Evolutionary conservation across 2,329 filamentous ascomycete genomes (phyloP), one percentile per base, ranked within the genome.

Genomic region (Claviceps sp.): DNA sequence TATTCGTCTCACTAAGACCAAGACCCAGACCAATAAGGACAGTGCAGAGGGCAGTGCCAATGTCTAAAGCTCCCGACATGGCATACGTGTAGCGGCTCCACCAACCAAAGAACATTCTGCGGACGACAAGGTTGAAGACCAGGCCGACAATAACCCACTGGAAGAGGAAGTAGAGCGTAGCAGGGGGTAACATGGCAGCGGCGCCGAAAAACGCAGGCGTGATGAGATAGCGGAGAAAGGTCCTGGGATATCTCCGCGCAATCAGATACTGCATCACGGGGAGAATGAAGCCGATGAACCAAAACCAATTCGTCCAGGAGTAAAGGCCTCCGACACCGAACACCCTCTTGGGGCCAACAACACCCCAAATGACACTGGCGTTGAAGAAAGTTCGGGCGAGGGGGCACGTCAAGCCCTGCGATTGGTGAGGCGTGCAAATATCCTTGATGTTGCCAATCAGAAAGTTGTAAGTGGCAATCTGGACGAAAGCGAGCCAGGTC

Each of bases 31-130:
- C 60, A 56, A 77, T 74, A 43, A 80, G 69, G 38, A 80, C 61
- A 46, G 80, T 73, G 34, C 75, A 73, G n/a, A 82, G 60, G 0
- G 75, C 76, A 1, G 79, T 72, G n/a, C 77, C 79, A 42, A 76
- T 73, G 49, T 80, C 78, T 42, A 82, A 68, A 2, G 74, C 77
- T 0, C 78, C 78, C 9, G 78, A 79, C 0, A 78, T 66, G 50
- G 79, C 69, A 53, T 80, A 82, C 64, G 80, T 82, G 66, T 79
- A 82, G 14, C 55, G 59, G 60, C 60, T 71, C 77, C 77, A 80
- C 77, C 77, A 80, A 23, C 74, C 76, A 17, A 69, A 67, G 63
- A 65, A 78, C 49, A 69, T 67, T 52, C 70, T 63, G 47, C 71
- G 71, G 53, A 80, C 72, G 49, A 63, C 71, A 56, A 71, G 73